Base-by-base conservation (phyloP, 1,139 yeast genomes). In the Tardiomyces blankii region DNA sequence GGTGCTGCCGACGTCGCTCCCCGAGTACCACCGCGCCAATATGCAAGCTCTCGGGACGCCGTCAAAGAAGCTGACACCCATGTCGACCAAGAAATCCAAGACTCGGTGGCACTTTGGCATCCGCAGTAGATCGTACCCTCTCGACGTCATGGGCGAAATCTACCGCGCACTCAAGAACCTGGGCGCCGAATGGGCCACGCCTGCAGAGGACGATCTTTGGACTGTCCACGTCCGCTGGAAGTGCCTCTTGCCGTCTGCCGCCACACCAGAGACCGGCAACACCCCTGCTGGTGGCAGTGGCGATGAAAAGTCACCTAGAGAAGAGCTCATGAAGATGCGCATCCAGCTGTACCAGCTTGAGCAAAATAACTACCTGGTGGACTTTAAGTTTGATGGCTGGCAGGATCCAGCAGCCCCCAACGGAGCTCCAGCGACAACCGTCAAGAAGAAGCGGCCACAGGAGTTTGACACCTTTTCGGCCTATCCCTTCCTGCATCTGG, bases 31-130 rank as follows among this genome's bases (percentile, higher is more conserved):
- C 61, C 73, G 96, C 43, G 97, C 97, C 2, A 86, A 78, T 60
- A 89, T 91, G 96, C 72, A 80, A 58, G 85, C 83, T 48, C 53
- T 54, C 61, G 59, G 60, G 21, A 56, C 65, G 2, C 54, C 63
- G n/a, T 50, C 59, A 48, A 54, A 54, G 49, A 78, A 81, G 54
- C 77, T 85, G 43, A 78, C 78, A 46, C 95, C 96, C 1, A 77
- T 83, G 19, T 74, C 85, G 11, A 74, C 83, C 39, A 88, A 88
- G 62, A 87, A 86, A 62, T 84, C 91, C 54, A 91, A 87, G 64
- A 87, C 96, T 9, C 80, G 96, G 66, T 91, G 99, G 99, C 98
- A 91, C 70, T 93, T 93, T 62, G 99, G 99, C 50, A 91, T 91
- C 50, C 74, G 99, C 59, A 87, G 96, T 9, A 75, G 97, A 58